Conservation (phyloP, 305 asterid genomes). For the Solanum hybrid region DNA sequence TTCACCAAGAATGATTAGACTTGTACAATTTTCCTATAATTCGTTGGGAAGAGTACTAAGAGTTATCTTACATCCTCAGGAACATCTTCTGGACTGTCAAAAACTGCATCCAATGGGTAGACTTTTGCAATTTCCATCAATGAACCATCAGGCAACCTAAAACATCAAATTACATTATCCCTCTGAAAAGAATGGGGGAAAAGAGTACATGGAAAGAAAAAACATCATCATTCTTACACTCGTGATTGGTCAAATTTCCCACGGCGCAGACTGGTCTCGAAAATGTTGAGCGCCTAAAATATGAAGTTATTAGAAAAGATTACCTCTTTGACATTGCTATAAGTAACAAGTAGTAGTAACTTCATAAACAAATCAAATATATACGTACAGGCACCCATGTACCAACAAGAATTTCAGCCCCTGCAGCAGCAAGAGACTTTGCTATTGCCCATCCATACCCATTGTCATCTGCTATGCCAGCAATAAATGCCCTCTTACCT, state of each 20-base stretch:
- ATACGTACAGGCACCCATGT: slow-evolving; percentile 98
- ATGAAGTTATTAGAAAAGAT: neutral
- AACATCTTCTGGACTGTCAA: slow-evolving; percentile 84
- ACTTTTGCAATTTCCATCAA: slow-evolving; percentile 87
- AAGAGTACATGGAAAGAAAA: neutral
- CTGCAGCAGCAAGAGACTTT: slow-evolving; percentile 96
- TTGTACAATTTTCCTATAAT: neutral
- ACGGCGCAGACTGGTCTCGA: slow-evolving; percentile 81
- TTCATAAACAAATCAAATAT: neutral
- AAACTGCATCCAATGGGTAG: slow-evolving; percentile 93
- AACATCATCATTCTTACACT: slow-evolving; percentile 36
- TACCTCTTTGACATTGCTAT: neutral
- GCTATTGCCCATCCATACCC: slow-evolving; percentile 99
- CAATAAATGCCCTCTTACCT: slow-evolving; percentile 97
- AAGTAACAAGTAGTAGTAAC: neutral
- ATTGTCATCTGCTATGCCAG: slow-evolving; percentile 95
- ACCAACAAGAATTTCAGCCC: slow-evolving; percentile 99
- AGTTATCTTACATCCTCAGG: slow-evolving; percentile 86
- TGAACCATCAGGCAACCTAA: slow-evolving; percentile 93
- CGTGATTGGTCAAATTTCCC: slow-evolving; percentile 97
- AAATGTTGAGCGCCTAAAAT: slow-evolving; percentile 82
- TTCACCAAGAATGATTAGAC: neutral
- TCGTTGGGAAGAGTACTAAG: neutral
- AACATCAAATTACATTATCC: slow-evolving; percentile 7
- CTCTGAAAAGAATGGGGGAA: neutral